Base-by-base conservation (phyloP, 768 basidiomycete genomes). In the Termitomyces eurrhizus region DNA sequence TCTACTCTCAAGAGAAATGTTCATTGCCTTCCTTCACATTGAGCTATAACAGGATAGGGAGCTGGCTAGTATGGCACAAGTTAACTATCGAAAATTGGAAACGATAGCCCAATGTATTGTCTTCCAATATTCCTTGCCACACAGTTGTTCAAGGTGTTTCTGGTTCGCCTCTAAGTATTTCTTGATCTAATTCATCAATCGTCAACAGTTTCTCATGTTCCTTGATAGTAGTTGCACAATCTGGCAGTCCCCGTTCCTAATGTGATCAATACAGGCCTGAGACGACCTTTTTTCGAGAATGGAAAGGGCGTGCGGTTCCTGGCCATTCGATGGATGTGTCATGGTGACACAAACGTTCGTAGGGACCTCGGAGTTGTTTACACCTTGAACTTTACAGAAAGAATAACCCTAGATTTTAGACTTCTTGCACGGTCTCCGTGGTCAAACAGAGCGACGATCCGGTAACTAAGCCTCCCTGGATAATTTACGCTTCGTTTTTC, bases 401-500 rank as follows among this genome's bases (percentile, higher is more conserved):
- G 7, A 39, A 48, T 53, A 12, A 52, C 37, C 14, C 36, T 48
- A 24, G 35, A 26, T 39, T 36, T 21, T n/a, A 41, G 29, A 21
- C 53, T 62, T 58, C 57, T 51, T 45, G 57, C 61, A 62, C 53
- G 57, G 57, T 55, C 53, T 58, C 61, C 61, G 57, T 62, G 61
- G 57, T 45, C 56, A 18, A 57, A 24, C 11, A 58, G 52, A 33
- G 32, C 56, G 51, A 57, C 51, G 57, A 62, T 62, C 61, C 61
- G 53, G 57, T 51, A 36, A 55, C 39, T 59, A 50, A 54, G 41
- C 7, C 52, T 29, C 39, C 50, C 57, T 24, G 18, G 21, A 55
- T 61, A 39, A 13, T 32, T 61, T 53, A 45, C 29, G 52, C 59
- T 57, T 53, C 45, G 39, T 44, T 54, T 52, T 56, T 63, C 55